phyloP scores from a whole-genome alignment of 2,329 filamentous ascomycete genomes.

The Colletotrichum abscissum region DNA sequence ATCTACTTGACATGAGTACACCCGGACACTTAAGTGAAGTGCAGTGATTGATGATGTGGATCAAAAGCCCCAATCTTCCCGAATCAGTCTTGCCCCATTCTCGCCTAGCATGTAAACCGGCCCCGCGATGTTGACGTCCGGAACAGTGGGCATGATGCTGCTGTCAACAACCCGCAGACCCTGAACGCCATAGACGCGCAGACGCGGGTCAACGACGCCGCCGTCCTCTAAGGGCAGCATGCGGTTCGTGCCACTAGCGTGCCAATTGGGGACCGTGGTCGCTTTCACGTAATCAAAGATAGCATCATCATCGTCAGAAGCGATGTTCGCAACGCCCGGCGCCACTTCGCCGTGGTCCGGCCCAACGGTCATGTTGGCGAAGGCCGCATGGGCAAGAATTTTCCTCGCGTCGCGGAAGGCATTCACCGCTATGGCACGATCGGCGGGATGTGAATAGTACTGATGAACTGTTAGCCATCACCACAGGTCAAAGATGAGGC shows the following conservation, averaged over 20 bases:
- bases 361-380: slow-evolving; percentile 41
- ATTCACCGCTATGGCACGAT: slow-evolving; percentile 45
- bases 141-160: slow-evolving; percentile 40
- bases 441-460: slow-evolving; percentile 42
- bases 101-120: not conserved
- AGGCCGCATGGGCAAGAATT: slow-evolving; percentile 41
- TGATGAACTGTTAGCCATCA: slow-evolving; percentile 36
- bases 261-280: slow-evolving; percentile 46
- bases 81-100: not conserved
- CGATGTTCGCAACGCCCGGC: slow-evolving; percentile 35
- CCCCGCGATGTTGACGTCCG: not conserved
- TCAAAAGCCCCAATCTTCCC: not conserved
- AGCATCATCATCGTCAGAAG: slow-evolving; percentile 41
- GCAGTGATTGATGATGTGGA: not conserved
- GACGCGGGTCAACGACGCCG: slow-evolving; percentile 30
- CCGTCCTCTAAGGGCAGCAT: slow-evolving; percentile 54
- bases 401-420: slow-evolving; percentile 47
- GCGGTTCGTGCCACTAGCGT: slow-evolving; percentile 60
- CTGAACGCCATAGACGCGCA: slow-evolving; percentile 42
- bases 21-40: not conserved
- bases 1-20: not conserved
- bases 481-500: not conserved
- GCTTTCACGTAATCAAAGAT: slow-evolving; percentile 42
- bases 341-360: slow-evolving; percentile 41
- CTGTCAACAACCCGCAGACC: slow-evolving; percentile 43